Evolutionary conservation across 495 filamentous ascomycete species (phyloP), one percentile per base, ranked within the genome.

Genomic region (Penicillium mononematosum): DNA sequence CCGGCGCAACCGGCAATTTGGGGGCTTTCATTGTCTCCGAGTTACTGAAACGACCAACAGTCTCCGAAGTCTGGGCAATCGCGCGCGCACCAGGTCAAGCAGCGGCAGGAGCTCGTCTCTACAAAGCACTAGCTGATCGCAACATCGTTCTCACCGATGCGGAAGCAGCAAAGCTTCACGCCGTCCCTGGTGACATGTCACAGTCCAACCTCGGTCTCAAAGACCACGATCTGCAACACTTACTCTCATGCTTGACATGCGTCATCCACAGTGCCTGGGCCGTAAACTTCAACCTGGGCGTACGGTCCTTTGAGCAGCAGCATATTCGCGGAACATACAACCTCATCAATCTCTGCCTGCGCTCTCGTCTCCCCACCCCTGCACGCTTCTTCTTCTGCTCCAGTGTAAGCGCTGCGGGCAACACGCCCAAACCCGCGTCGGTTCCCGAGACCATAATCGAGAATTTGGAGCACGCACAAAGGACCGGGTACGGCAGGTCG

Each of bases 251-350:
- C 19, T 65, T 72, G 1, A 84, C 81, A 0, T 63, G 74, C 0
- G 70, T 87, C 31, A 79, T 88, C 34, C 87, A 88, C 63, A 75
- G 79, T 4, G 87, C 85, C 19, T 90, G 87, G 86, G 79, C 83
- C 0, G 87, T 89, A n/a, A 89, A 90, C 66, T 90, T 90, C 73
- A 86, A 82, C 54, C 72, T 85, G 47, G 76, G 78, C n/a, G 74
- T 88, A 1, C 64, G 73, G 9, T 83, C 78, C 43, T 89, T 90
- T 58, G 80, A 77, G 22, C 69, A 72, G 32, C 78, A 84, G 25
- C 83, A 85, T 60, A 80, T 89, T 54, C 71, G 72, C 1, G 83
- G 85, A 27, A 70, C 85, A 8, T 68, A 70, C 5, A 81, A 86
- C 52, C 78, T 89, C n/a, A 73, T 90, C 66, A 72, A 77, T 27